These are phyloP conservation scores for Chalciporus sp. DNA, from an alignment of 1,284 basidiomycete species.

Conservation along the genomic window DNA sequence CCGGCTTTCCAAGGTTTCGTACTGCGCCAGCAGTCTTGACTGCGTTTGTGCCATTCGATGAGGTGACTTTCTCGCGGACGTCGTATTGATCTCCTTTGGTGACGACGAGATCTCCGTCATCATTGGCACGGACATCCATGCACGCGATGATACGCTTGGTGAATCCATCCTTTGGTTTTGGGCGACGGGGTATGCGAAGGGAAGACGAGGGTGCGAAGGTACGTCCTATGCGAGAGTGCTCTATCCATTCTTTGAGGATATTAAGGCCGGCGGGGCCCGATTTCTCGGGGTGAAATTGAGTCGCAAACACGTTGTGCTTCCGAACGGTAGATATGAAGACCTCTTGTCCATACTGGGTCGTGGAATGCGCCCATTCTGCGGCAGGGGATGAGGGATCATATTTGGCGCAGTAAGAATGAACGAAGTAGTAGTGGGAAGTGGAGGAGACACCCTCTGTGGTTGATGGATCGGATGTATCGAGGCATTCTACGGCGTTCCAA, in stretches of 20 bases:
- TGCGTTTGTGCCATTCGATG: conserved; percentile 29
- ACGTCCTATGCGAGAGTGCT: conserved; percentile 49
- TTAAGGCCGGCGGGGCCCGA: conserved; percentile 89
- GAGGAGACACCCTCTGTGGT: conserved; percentile 34
- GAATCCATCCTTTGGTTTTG: conserved; percentile 60
- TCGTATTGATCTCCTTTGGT: conserved; percentile 99
- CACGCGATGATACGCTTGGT: conserved; percentile 97
- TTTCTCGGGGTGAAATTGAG: conserved; percentile 99
- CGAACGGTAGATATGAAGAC: conserved; percentile 89
- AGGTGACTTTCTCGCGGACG: conserved; percentile 79
- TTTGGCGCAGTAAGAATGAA: conserved; percentile 91
- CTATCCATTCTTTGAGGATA: conserved; percentile 85
- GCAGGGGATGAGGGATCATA: conserved; percentile 64
- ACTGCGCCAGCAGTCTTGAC: conserved; percentile 73
- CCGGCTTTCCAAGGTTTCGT: conserved; percentile 97
- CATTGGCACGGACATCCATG: conserved; percentile 97
- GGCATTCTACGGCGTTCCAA: conserved; percentile 81
- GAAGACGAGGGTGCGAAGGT: conserved; percentile 31
- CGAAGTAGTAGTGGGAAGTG: conserved; percentile 86
- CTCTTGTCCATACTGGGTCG: conserved; percentile 93
- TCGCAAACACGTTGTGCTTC: conserved; percentile 88
- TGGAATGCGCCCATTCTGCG: conserved; percentile 80
- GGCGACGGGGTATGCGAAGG: conserved; percentile 38
- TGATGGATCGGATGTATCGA: conserved; percentile 44
- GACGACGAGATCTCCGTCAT: conserved; percentile 95